These are phyloP conservation scores for Populus alba DNA, from an alignment of 345 rosid species.

Conservation along the genomic window DNA sequence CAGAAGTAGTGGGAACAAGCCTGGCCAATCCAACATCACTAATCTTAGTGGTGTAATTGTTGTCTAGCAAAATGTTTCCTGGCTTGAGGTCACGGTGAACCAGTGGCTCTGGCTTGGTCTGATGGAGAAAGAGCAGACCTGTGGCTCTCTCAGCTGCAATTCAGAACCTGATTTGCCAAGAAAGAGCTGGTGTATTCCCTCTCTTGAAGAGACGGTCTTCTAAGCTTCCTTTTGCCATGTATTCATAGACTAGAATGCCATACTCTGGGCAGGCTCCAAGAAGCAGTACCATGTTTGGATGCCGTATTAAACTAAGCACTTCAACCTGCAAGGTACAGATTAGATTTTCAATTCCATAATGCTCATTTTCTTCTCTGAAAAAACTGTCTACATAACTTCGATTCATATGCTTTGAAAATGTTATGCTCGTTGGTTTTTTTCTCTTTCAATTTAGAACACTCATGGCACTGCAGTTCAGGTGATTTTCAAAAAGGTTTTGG, in stretches of 20 bases:
- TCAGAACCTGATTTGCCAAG: constrained; percentile 85
- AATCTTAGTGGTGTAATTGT: constrained; percentile 74
- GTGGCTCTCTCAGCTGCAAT: constrained; percentile 83
- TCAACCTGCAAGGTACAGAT: constrained; percentile 49
- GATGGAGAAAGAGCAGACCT: constrained; percentile 89
- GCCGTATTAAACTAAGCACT: constrained; percentile 84
- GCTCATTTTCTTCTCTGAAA: too few relatives aligned
- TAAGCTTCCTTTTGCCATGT: constrained; percentile 91
- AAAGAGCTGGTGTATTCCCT: constrained; percentile 54
- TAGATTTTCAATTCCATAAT: too few relatives aligned
- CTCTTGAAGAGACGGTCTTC: constrained; percentile 60
- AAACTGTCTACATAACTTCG: too few relatives aligned
- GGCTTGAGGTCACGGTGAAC: constrained; percentile 98
- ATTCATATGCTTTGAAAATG: too few relatives aligned
- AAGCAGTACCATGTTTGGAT: constrained; percentile 94
- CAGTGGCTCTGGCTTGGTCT: constrained; percentile 86
- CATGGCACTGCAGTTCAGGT: too few relatives aligned
- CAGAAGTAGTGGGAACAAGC: constrained; percentile 77
- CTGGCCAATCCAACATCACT: constrained; percentile 85
- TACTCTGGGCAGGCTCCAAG: constrained; percentile 95
- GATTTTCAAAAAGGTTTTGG: too few relatives aligned
- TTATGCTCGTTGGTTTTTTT: too few relatives aligned
- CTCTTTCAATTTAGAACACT: too few relatives aligned
- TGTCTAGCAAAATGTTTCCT: constrained; percentile 61
- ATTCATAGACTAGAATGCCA: constrained; percentile 79